A percentile compares a stretch with the other conserved stretches of the same genome.
phyloP scores from a whole-genome alignment of 371 early-diverging fungal genomes.

The Mortierella sp. region DNA sequence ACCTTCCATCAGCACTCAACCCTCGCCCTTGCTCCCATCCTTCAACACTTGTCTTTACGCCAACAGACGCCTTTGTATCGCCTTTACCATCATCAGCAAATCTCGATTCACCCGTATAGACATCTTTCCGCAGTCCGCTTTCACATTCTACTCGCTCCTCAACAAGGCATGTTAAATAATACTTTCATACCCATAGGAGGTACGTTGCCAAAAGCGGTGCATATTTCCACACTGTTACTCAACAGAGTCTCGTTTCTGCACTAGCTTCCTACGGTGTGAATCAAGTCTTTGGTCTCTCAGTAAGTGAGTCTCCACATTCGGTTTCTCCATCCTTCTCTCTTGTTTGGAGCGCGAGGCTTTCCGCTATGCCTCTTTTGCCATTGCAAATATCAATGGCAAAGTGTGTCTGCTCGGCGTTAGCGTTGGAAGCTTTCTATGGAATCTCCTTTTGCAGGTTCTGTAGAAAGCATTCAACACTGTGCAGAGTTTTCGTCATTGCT shows the following conservation, averaged over 20 bases:
- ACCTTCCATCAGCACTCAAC: slow-evolving; percentile 13
- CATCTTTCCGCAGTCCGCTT: slow-evolving; percentile 10
- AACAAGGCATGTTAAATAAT: slow-evolving; percentile 3
- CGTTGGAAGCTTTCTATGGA: slow-evolving; percentile 26
- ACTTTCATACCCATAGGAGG: slow-evolving; percentile 9
- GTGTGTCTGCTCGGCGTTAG: slow-evolving; percentile 29
- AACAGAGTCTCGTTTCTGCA: slow-evolving; percentile 12
- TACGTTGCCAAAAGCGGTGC: slow-evolving; percentile 5
- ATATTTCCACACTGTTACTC: slow-evolving; percentile 12
- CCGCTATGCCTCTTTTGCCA: slow-evolving; percentile 36
- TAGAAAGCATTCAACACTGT: slow-evolving; percentile 27
- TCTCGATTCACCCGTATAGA: slow-evolving; percentile 4
- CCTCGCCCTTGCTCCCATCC: slow-evolving; percentile 6
- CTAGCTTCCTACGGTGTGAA: slow-evolving; percentile 1
- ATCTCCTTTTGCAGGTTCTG: slow-evolving; percentile 24
- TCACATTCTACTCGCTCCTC: slow-evolving; percentile 9
- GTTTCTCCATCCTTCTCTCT: slow-evolving; percentile 27
- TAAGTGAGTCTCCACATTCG: slow-evolving; percentile 25
- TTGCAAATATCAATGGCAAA: slow-evolving; percentile 25
- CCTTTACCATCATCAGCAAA: slow-evolving; percentile 12
- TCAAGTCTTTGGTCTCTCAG: slow-evolving; percentile 30
- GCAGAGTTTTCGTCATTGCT: slow-evolving; percentile 32
- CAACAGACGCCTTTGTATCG: slow-evolving; percentile 10
- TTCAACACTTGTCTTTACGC: slow-evolving; percentile 7
- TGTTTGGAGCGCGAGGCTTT: slow-evolving; percentile 33